phyloP scores from a whole-genome alignment of 768 basidiomycete species.

The Cubamyces sp. region DNA sequence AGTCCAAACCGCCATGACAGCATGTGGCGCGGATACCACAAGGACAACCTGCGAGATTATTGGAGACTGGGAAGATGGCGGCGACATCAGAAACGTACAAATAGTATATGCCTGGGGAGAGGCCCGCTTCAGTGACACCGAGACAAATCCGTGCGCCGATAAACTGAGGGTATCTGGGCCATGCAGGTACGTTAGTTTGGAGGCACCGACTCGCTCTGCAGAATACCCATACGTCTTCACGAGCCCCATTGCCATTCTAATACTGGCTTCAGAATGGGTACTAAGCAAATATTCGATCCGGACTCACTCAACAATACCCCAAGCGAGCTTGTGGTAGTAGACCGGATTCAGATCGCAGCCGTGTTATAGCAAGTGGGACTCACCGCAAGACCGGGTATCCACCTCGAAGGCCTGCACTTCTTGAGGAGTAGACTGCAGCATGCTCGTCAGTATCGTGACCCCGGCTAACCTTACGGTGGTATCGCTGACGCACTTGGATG shows the following conservation, averaged over 20 bases:
- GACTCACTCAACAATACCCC: constrained; percentile 67
- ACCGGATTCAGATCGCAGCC: background rate
- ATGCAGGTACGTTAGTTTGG: background rate
- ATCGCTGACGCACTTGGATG: background rate
- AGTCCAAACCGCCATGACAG: constrained; percentile 31
- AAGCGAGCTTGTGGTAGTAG: constrained; percentile 50
- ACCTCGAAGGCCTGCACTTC: constrained; percentile 65
- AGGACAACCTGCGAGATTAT: constrained; percentile 21
- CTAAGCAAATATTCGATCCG: background rate
- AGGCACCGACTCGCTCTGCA: background rate
- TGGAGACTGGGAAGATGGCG: background rate
- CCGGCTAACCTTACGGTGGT: background rate
- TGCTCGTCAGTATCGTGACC: background rate
- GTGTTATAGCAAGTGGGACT: constrained; percentile 15
- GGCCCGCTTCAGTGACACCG: constrained; percentile 67
- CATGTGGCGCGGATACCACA: constrained; percentile 34
- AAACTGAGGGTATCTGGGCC: constrained; percentile 58
- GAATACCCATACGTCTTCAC: constrained; percentile 55
- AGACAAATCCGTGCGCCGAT: constrained; percentile 61
- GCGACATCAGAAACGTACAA: constrained; percentile 48
- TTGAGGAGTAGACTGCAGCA: constrained; percentile 52
- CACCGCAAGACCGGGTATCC: constrained; percentile 71
- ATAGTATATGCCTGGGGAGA: constrained; percentile 75
- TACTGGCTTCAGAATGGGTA: background rate
- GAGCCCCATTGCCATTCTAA: constrained; percentile 65